Conservation (phyloP, 2,329 filamentous ascomycete species). For the Lecanicillium sp. region DNA sequence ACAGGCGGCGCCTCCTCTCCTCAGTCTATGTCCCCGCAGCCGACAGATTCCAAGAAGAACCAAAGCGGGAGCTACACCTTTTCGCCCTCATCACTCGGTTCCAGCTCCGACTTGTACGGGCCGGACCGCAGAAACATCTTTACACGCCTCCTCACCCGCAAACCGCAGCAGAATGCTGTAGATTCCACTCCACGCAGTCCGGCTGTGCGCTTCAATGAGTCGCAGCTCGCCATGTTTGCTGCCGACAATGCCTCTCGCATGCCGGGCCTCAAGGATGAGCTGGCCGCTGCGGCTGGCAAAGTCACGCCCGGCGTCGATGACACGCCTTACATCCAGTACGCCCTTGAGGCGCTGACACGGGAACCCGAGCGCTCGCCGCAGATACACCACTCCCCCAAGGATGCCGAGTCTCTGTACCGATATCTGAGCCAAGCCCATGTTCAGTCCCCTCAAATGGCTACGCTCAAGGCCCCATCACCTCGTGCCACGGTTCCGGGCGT, state of each 20-base stretch:
- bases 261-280: slow-evolving; percentile 40
- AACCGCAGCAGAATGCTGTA: background rate
- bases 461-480: too few species aligned
- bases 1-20: slow-evolving; percentile 10
- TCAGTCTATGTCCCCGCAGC: slow-evolving; percentile 25
- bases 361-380: slow-evolving; percentile 55
- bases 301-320: slow-evolving; percentile 76
- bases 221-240: slow-evolving; percentile 30
- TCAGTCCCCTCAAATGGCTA: background rate
- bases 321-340: slow-evolving; percentile 81
- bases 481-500: too few species aligned
- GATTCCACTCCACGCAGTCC: slow-evolving; percentile 6
- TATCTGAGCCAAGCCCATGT: slow-evolving; percentile 3
- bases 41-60: slow-evolving; percentile 15
- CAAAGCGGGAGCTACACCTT: slow-evolving; percentile 17
- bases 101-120: slow-evolving; percentile 4
- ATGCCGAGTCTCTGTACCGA: slow-evolving; percentile 21
- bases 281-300: slow-evolving; percentile 39
- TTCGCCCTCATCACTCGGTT: slow-evolving; percentile 2
- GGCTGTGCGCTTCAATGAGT: slow-evolving; percentile 28
- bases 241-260: slow-evolving; percentile 23
- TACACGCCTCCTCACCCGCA: slow-evolving; percentile 5
- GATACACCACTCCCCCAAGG: slow-evolving; percentile 37
- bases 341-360: slow-evolving; percentile 76
- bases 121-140: slow-evolving; percentile 8